A percentile compares a stretch with the other conserved stretches of the same genome.
phyloP scores from a whole-genome alignment of 495 filamentous ascomycete genomes.

The Penicillium egyptiacum region DNA sequence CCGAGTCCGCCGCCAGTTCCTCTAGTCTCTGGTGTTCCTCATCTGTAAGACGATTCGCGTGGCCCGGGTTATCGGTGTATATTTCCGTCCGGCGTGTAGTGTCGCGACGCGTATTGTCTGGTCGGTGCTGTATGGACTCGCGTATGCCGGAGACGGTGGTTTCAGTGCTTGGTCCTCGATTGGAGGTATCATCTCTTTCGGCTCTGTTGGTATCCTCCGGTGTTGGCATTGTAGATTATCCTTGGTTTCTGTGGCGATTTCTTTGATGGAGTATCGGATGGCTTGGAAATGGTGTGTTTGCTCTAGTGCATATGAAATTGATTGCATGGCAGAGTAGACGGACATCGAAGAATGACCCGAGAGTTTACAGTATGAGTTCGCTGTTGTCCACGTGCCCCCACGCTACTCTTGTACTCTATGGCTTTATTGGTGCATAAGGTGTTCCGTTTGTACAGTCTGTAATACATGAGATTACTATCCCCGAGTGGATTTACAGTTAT shows the following conservation, averaged over 20 bases:
- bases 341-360: neutral
- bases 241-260: neutral
- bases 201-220: neutral
- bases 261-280: neutral
- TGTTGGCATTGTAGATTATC: neutral
- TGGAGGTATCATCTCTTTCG: neutral
- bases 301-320: neutral
- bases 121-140: neutral
- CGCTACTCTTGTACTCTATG: neutral
- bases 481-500: neutral
- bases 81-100: neutral
- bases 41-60: neutral
- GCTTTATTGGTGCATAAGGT: neutral
- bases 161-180: neutral
- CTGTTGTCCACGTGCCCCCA: neutral
- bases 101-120: neutral
- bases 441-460: neutral
- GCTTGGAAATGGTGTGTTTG: neutral
- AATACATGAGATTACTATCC: neutral
- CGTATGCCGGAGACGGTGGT: neutral
- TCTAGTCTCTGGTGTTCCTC: neutral
- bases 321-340: neutral
- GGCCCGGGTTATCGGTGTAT: neutral
- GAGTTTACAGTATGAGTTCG: neutral
- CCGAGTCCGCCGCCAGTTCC: neutral